Base-by-base conservation (phyloP, 2,329 filamentous ascomycete genomes). In the Apiospora marii region DNA sequence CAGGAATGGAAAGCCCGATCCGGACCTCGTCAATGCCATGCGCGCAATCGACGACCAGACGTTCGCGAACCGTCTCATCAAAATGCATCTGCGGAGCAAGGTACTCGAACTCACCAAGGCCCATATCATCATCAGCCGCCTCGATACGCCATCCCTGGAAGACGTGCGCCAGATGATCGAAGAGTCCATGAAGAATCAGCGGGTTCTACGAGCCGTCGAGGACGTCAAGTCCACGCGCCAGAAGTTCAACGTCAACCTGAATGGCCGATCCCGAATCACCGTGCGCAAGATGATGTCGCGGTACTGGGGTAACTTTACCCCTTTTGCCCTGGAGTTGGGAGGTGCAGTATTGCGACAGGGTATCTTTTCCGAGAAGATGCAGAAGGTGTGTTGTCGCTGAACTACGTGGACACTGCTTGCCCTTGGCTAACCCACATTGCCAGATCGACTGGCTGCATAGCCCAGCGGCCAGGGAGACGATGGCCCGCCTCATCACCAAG, bases 381-480 rank as follows among this genome's bases (percentile, higher is more conserved):
- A 89, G 75, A 86, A 88, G 73, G 81, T 82, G 73, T 67, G 76
- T 58, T 58, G 6, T 7, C 14, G 2, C 41, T 27, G 6, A 6
- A 10, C n/a, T 19, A 30, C 22, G 13, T 27, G 24, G n/a, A 24
- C 2, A 13, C n/a, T 10, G 14, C 49, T 24, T 27, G 12, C 8
- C 16, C n/a, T 2, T 13, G 10, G 49, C 68, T 41, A 19, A 70
- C 27, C 16, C 30, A 27, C 30, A 2, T 19, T n/a, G 58, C 67
- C 73, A 82, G 75, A 89, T 95, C 67, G 92, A 94, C 81, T 96
- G 72, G 93, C 84, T 95, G 1, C 93, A 94, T 80, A 93, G 91
- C 37, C 93, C 93, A 0, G 85, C 90, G 0, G 86, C 91, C 0
- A 82, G 81, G 3, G 83, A 87, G 0, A 95, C 92, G 0, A 93